Base-by-base conservation (phyloP, 2,329 filamentous ascomycete genomes). In the Calcarisporium arbuscula region DNA sequence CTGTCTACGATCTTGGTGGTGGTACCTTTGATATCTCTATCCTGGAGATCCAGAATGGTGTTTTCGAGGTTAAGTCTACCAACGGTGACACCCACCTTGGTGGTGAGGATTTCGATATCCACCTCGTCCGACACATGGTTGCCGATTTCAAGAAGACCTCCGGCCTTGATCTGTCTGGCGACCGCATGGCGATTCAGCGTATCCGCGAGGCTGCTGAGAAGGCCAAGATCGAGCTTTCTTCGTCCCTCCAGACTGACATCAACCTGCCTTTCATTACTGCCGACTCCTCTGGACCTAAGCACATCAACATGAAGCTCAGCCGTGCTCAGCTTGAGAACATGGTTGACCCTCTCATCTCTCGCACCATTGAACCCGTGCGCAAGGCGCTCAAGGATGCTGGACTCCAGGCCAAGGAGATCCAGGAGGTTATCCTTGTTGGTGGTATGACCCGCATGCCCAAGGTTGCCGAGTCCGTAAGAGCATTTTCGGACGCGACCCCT, bases 371-470 rank as follows among this genome's bases (percentile, higher is more conserved):
- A 44, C 90, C 90, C 43, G 90, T 95, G 50, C 85, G 88, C 67
- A 95, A 95, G 79, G 90, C 89, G 15, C 74, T 96, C 41, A 95
- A 95, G 80, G 90, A 96, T 65, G 90, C 90, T 61, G 80, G 82
- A 65, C 79, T 96, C 30, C 73, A 85, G 64, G 79, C 89, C 52
- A 94, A 88, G 72, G 89, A 95, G 43, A 94, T 96, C 60, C 86
- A 95, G 68, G 90, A 96, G 61, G 86, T 96, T 51, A 95, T 96
- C 62, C 82, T 96, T 28, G 90, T 96, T 36, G 90, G 90, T 80
- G 90, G 90, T 69, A 95, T 95, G 89, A 95, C 90, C 53, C 90
- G 90, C 72, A 96, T 96, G 89, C 90, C 90, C 62, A 95, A 95
- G 83, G 90, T 96, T 49, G 75, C 79, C 45, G 88, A 95, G 72